Evolutionary conservation across 257 asterid species (phyloP).

Genomic region (Solanum infundibuliforme): DNA sequence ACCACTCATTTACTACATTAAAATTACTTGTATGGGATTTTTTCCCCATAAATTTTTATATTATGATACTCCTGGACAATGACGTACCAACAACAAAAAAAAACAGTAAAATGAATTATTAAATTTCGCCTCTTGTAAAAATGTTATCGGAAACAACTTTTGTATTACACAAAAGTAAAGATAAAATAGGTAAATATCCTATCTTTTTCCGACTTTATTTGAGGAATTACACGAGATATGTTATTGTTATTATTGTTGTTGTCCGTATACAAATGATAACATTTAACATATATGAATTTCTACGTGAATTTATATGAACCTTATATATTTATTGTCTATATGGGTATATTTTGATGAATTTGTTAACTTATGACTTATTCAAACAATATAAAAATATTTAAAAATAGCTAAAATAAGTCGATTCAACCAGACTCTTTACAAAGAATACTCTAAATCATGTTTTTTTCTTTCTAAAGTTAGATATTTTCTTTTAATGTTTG

Average conservation of each 20-base stretch:
- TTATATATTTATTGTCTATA: too few species aligned
- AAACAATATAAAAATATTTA: not conserved
- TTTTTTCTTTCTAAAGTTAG: not conserved
- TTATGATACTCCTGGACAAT: not conserved
- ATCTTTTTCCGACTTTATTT: fast-evolving
- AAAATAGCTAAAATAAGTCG: not conserved
- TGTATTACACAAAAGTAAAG: not conserved
- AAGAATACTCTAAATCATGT: not conserved
- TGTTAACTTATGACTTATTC: not conserved
- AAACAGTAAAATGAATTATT: not conserved
- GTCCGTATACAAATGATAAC: not conserved
- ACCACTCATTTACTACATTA: not conserved
- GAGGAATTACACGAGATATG: fast-evolving
- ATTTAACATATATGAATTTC: not conserved
- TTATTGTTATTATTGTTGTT: not conserved
- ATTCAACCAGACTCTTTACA: not conserved
- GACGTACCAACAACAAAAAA: not conserved
- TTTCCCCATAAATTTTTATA: not conserved
- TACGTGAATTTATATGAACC: too few species aligned
- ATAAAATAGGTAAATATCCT: not conserved
- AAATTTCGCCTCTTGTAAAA: not conserved
- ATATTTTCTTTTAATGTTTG: not conserved
- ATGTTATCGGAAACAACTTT: fast-evolving
- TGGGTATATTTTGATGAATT: not conserved
- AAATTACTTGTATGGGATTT: not conserved